These are phyloP conservation scores for Amanita muscaria DNA, from an alignment of 768 basidiomycete species.

Conservation along the genomic window DNA sequence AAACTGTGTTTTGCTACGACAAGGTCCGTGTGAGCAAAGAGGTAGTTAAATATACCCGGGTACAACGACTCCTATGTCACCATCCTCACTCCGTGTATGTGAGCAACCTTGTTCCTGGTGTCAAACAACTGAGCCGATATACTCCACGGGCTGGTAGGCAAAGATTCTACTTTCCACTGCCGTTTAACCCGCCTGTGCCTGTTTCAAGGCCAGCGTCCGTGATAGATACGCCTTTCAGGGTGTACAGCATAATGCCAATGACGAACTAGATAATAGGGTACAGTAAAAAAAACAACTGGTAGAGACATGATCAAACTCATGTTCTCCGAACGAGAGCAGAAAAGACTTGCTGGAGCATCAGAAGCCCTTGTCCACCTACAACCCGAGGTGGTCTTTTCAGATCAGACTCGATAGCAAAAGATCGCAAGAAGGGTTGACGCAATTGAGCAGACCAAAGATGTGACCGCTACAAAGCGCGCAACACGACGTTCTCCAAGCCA, in stretches of 20 bases:
- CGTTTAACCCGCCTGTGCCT: no score
- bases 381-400: constrained; percentile 41
- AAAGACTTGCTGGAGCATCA: constrained; percentile 32
- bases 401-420: constrained; percentile 61
- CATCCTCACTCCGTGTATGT: no score
- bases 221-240: constrained; percentile 43
- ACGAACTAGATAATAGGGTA: constrained; percentile 67
- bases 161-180: no score
- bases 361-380: constrained; percentile 50
- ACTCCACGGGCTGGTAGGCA: no score
- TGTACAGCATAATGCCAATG: constrained; percentile 55
- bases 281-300: constrained; percentile 62
- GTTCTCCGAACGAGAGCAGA: constrained; percentile 1
- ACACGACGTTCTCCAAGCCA: constrained; percentile 58
- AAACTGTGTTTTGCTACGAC: no score
- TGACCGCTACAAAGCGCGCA: constrained; percentile 57
- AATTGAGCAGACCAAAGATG: constrained; percentile 64
- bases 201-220: constrained; percentile 28
- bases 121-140: no score
- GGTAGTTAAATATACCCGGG: no score
- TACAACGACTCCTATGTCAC: no score
- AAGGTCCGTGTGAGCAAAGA: no score
- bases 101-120: no score
- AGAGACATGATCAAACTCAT: constrained; percentile 68
- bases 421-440: constrained; percentile 60